A percentile compares a stretch with the other conserved stretches of the same genome.
These are phyloP conservation scores for Arthroderma sp. DNA, from an alignment of 2,329 filamentous ascomycete species.

Conservation along the genomic window DNA sequence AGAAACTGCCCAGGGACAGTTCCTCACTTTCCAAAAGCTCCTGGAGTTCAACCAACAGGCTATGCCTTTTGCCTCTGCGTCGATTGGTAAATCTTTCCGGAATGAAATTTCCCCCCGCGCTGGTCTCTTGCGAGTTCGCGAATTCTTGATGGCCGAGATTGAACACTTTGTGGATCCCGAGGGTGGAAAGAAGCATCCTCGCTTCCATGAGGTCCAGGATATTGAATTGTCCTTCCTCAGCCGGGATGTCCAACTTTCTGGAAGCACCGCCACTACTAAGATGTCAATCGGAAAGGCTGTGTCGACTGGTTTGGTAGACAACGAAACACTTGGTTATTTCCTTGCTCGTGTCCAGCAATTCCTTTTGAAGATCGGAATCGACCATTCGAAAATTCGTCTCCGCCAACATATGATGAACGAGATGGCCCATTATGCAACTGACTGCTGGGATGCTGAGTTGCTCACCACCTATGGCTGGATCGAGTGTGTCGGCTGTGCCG, in stretches of 20 bases:
- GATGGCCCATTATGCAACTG: constrained; percentile 86
- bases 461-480: constrained; percentile 91
- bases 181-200: constrained; percentile 83
- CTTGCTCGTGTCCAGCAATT: constrained; percentile 86
- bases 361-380: constrained; percentile 75
- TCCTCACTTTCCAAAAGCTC: constrained; percentile 91
- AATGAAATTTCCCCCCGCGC: constrained; percentile 94
- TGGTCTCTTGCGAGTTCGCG: constrained; percentile 82
- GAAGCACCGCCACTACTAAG: constrained; percentile 61
- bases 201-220: constrained; percentile 75
- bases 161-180: constrained; percentile 96
- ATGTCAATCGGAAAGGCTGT: constrained; percentile 81
- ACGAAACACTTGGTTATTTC: constrained; percentile 97
- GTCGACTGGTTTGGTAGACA: constrained; percentile 69
- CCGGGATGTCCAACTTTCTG: constrained; percentile 70
- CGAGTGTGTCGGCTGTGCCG: constrained; percentile 93
- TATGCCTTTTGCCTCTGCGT: constrained; percentile 95
- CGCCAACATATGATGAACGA: constrained; percentile 90
- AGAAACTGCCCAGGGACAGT: constrained; percentile 96
- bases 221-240: constrained; percentile 74
- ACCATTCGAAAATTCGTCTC: constrained; percentile 81
- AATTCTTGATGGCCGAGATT: constrained; percentile 98
- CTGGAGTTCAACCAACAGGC: constrained; percentile 89
- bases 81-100: constrained; percentile 93
- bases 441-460: constrained; percentile 97